phyloP scores from a whole-genome alignment of 768 basidiomycete species.

The Trametes coccinea region DNA sequence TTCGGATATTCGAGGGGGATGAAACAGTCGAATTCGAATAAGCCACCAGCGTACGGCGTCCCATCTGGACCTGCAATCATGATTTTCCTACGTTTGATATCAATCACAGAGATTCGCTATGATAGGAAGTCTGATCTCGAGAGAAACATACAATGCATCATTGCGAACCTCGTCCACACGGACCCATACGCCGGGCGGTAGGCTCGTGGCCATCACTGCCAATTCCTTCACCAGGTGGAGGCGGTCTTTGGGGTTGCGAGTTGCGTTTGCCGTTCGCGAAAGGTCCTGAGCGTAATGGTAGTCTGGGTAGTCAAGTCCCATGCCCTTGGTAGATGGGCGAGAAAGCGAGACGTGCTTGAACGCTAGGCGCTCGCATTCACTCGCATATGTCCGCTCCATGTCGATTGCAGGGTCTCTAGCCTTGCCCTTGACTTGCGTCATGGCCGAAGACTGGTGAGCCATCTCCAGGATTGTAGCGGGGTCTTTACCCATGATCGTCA shows the following conservation, averaged over 20 bases:
- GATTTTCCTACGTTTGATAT: constrained; percentile 40
- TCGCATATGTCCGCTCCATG: constrained; percentile 42
- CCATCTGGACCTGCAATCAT: constrained; percentile 66
- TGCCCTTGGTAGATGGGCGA: constrained; percentile 19
- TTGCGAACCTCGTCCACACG: constrained; percentile 58
- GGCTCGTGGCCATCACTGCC: constrained; percentile 53
- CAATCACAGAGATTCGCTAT: not conserved
- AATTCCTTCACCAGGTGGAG: constrained; percentile 57
- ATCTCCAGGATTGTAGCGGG: constrained; percentile 3
- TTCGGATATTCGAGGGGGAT: constrained; percentile 53
- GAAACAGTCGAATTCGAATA: constrained; percentile 65
- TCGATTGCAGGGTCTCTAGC: constrained; percentile 35
- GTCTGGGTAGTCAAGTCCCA: constrained; percentile 27
- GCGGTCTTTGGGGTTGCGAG: constrained; percentile 47
- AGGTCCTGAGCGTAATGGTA: constrained; percentile 41
- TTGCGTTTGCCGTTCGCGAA: constrained; percentile 36
- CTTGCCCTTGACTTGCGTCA: constrained; percentile 31
- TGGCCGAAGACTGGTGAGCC: too few relatives aligned
- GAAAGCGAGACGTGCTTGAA: constrained; percentile 45
- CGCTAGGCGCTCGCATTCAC: constrained; percentile 48
- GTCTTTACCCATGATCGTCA: constrained; percentile 40
- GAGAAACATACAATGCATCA: constrained; percentile 49
- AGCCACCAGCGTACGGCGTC: constrained; percentile 67
- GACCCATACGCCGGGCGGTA: constrained; percentile 59
- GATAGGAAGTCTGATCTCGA: not conserved